Conservation (phyloP, 2,329 filamentous ascomycete species). For the Pseudogymnoascus sp. region DNA sequence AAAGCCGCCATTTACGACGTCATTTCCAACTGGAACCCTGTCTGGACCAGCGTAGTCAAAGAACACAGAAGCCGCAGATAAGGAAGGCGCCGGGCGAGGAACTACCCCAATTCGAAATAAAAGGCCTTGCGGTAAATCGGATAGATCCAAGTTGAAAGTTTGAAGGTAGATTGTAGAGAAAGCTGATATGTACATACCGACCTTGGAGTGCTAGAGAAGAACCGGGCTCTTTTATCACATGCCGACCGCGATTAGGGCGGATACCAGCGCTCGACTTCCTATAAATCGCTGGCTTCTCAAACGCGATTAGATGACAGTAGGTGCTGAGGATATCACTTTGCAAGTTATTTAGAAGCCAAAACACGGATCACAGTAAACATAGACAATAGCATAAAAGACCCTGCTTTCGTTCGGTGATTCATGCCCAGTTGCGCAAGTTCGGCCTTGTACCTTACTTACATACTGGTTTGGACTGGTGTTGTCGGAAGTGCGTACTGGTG, state of each 20-base stretch:
- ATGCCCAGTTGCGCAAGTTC: background rate
- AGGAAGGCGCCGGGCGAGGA: background rate
- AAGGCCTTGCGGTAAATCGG: background rate
- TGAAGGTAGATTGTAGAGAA: background rate
- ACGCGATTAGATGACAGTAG: background rate
- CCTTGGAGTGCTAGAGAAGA: background rate
- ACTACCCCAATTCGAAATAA: background rate
- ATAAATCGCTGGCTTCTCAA: background rate
- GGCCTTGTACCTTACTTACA: conserved; percentile 1
- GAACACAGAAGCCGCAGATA: background rate
- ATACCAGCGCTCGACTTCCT: background rate
- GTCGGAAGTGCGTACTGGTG: background rate
- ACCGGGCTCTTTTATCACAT: background rate
- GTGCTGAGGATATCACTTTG: background rate
- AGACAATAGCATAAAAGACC: background rate
- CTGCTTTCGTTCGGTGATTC: background rate
- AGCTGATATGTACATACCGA: background rate
- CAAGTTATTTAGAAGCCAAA: background rate
- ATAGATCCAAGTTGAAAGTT: background rate
- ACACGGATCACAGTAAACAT: conserved; percentile 4
- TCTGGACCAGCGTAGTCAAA: background rate
- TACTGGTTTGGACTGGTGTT: conserved; percentile 6
- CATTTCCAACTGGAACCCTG: conserved; percentile 20
- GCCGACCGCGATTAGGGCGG: background rate
- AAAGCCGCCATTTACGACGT: conserved; percentile 31